These are phyloP conservation scores for Phytophthora foliorum DNA, from an alignment of 352 stramenopile genomes.

Conservation along the genomic window DNA sequence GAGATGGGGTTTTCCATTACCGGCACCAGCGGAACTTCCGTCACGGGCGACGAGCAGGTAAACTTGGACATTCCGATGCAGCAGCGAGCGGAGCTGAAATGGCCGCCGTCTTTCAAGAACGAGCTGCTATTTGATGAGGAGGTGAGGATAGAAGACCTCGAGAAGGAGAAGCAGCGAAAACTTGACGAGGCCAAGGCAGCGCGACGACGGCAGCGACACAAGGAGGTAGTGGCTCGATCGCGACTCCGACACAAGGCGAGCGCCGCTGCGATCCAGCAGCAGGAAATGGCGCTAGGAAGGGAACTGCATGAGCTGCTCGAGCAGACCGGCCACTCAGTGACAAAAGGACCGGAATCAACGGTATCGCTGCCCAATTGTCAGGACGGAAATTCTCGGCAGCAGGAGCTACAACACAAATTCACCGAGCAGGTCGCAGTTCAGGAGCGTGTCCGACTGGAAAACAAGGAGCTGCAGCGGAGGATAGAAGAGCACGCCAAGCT, in stretches of 20 bases:
- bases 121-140: slow-evolving; percentile 39
- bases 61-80: slow-evolving; percentile 3
- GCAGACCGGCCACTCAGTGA: slow-evolving; percentile 28
- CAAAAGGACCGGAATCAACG: slow-evolving; percentile 15
- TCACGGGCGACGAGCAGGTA: neutral
- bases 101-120: slow-evolving; percentile 19
- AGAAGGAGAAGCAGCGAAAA: slow-evolving; percentile 29
- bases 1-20: neutral
- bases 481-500: slow-evolving; percentile 48
- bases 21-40: slow-evolving; percentile 10
- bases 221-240: slow-evolving; percentile 48
- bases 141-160: slow-evolving; percentile 29
- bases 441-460: slow-evolving; percentile 49
- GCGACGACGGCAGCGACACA: slow-evolving; percentile 39
- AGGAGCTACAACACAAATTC: slow-evolving; percentile 34
- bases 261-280: slow-evolving; percentile 36
- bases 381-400: neutral
- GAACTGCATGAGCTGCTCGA: slow-evolving; percentile 41
- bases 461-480: slow-evolving; percentile 43
- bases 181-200: slow-evolving; percentile 37
- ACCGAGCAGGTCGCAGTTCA: slow-evolving; percentile 39
- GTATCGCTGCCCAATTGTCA: slow-evolving; percentile 1
- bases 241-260: slow-evolving; percentile 40
- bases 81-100: slow-evolving; percentile 2
- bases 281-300: slow-evolving; percentile 33